Percentiles rank a stretch among this genome's conserved stretches.
These are phyloP conservation scores for Penicillium sp. DNA, from an alignment of 2,329 filamentous ascomycete species.

Conservation along the genomic window DNA sequence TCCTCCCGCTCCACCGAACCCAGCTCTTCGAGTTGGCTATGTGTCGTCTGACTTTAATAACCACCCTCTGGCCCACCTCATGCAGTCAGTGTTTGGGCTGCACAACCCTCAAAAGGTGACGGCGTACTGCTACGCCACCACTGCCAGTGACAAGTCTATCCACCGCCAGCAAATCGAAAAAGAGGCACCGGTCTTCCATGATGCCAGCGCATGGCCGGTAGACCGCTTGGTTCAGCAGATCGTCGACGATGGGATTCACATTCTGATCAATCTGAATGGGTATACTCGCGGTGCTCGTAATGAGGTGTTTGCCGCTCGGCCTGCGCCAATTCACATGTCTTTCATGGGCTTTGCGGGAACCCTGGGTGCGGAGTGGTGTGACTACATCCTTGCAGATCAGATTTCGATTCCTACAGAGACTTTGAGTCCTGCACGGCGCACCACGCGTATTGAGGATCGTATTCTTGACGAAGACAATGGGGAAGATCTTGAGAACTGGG, in stretches of 20 bases:
- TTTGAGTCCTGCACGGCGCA: constrained; percentile 74
- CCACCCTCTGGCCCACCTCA: constrained; percentile 91
- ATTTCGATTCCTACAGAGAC: constrained; percentile 82
- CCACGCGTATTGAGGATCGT: constrained; percentile 70
- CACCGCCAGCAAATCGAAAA: constrained; percentile 91
- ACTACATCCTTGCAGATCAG: constrained; percentile 89
- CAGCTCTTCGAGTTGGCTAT: constrained; percentile 88
- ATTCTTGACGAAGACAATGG: constrained; percentile 64
- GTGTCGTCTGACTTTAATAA: constrained; percentile 99
- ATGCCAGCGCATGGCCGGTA: constrained; percentile 82
- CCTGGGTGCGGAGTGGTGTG: constrained; percentile 95
- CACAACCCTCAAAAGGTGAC: constrained; percentile 73
- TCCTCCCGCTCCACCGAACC: constrained; percentile 79
- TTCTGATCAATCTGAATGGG: constrained; percentile 95
- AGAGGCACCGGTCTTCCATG: constrained; percentile 86
- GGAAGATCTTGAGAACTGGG: constrained; percentile 73
- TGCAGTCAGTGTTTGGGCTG: constrained; percentile 97
- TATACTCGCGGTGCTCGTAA: constrained; percentile 97
- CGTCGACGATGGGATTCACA: constrained; percentile 82
- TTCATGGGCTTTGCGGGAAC: constrained; percentile 99
- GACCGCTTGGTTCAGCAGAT: constrained; percentile 86
- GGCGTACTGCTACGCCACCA: constrained; percentile 95
- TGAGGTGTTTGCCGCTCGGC: constrained; percentile 92
- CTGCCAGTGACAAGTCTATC: constrained; percentile 80
- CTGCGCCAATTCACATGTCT: constrained; percentile 96